Conservation (phyloP, 768 basidiomycete genomes). For the Piloderma croceum region DNA sequence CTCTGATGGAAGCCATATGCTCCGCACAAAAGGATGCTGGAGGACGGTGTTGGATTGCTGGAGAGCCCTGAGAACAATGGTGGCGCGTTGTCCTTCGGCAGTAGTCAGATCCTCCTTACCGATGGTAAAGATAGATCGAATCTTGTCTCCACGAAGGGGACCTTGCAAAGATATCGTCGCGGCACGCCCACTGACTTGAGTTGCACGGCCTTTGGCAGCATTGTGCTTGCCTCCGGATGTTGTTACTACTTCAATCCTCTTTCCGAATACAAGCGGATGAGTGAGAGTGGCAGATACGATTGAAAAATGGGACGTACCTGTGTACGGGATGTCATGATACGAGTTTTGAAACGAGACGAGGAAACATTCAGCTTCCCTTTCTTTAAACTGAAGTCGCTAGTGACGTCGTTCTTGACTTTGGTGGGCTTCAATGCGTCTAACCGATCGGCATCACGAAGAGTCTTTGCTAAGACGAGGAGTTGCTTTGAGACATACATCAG, state of each 20-base stretch:
- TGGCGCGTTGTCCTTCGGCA: slow-evolving; percentile 40
- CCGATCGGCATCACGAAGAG: slow-evolving; percentile 39
- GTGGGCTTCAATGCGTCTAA: slow-evolving; percentile 45
- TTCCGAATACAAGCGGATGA: slow-evolving; percentile 39
- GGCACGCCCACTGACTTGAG: slow-evolving; percentile 31
- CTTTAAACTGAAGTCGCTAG: slow-evolving; percentile 19
- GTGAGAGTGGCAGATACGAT: slow-evolving; percentile 26
- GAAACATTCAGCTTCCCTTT: slow-evolving; percentile 28
- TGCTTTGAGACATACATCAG: slow-evolving; percentile 22
- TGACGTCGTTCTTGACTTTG: slow-evolving; percentile 38
- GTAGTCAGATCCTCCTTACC: slow-evolving; percentile 53
- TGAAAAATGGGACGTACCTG: slow-evolving; percentile 30
- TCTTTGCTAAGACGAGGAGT: slow-evolving; percentile 41
- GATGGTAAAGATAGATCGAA: slow-evolving; percentile 38
- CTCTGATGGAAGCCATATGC: slow-evolving; percentile 23
- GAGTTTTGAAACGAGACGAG: slow-evolving; percentile 41
- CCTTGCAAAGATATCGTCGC: slow-evolving; percentile 26
- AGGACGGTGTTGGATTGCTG: slow-evolving; percentile 25
- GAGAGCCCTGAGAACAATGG: slow-evolving; percentile 18
- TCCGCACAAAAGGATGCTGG: slow-evolving; percentile 27
- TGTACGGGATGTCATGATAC: slow-evolving; percentile 30
- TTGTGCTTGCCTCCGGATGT: slow-evolving; percentile 11
- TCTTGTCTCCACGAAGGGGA: slow-evolving; percentile 23
- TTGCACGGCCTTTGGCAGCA: slow-evolving; percentile 23
- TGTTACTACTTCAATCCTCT: slow-evolving; percentile 27